A percentile compares a stretch with the other conserved stretches of the same genome.
Conservation (phyloP, 192 early-diverging fungal species). For the Glomus cerebriforme region DNA sequence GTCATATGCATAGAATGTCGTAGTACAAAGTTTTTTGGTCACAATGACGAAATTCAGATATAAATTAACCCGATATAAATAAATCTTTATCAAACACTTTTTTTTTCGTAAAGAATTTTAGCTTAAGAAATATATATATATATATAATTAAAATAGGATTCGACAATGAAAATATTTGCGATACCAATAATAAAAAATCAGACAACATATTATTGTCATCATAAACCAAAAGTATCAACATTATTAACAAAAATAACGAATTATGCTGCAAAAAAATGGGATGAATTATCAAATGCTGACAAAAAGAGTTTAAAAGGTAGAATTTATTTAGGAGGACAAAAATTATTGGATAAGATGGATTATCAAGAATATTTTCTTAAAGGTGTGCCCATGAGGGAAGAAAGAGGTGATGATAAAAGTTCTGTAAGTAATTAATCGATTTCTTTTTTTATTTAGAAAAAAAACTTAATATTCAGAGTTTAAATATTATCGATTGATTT, state of each 20-base stretch:
- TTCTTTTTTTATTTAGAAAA: neutral
- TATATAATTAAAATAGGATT: too few relatives aligned
- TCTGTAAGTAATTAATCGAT: neutral
- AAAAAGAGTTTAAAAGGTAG: slow-evolving; percentile 57
- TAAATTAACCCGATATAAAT: too few relatives aligned
- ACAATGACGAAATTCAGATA: neutral
- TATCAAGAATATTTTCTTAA: slow-evolving; percentile 79
- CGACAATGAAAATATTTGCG: slow-evolving; percentile 51
- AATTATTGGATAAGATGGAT: slow-evolving; percentile 71
- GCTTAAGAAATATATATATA: too few relatives aligned
- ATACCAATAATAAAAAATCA: slow-evolving; percentile 53
- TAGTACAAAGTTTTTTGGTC: neutral
- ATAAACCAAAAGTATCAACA: slow-evolving; percentile 37
- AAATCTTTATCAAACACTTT: too few relatives aligned
- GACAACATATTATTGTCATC: slow-evolving; percentile 56
- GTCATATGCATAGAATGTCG: too few relatives aligned
- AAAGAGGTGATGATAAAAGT: slow-evolving; percentile 38
- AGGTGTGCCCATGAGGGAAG: slow-evolving; percentile 57
- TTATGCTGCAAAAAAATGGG: slow-evolving; percentile 61
- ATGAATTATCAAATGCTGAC: slow-evolving; percentile 42
- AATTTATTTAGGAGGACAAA: slow-evolving; percentile 58
- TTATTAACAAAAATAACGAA: slow-evolving; percentile 46
- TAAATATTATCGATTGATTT: neutral
- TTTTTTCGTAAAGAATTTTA: too few relatives aligned
- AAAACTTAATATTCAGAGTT: neutral